phyloP scores from a whole-genome alignment of 305 asterid species.

The Rubia tinctorum region DNA sequence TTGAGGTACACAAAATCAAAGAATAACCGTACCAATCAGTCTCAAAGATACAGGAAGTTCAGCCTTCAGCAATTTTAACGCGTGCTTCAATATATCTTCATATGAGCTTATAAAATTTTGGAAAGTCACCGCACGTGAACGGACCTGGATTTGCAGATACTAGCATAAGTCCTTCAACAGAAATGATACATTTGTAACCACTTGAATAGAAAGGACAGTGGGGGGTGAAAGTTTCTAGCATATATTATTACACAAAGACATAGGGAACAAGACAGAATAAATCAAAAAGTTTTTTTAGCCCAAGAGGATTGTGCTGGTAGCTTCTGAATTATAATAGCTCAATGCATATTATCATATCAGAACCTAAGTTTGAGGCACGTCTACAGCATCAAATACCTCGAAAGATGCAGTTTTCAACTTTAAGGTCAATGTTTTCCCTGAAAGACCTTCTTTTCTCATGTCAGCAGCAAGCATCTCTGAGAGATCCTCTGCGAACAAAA shows the following conservation, averaged over 20 bases:
- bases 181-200: neutral
- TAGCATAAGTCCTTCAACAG: neutral
- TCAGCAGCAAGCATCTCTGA: slow-evolving; percentile 82
- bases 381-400: slow-evolving; percentile 49
- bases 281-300: neutral
- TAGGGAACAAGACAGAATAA: neutral
- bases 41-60: slow-evolving; percentile 90
- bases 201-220: neutral
- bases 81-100: slow-evolving; percentile 81
- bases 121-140: slow-evolving; percentile 87
- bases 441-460: slow-evolving; percentile 69
- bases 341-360: neutral
- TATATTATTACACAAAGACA: no score
- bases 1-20: slow-evolving; percentile 12
- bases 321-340: neutral
- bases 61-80: slow-evolving; percentile 79
- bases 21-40: slow-evolving; percentile 66
- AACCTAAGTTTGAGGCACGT: neutral
- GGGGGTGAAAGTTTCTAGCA: neutral
- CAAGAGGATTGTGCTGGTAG: neutral
- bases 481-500: slow-evolving; percentile 61
- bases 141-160: slow-evolving; percentile 50
- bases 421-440: slow-evolving; percentile 84
- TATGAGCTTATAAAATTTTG: slow-evolving; percentile 57
- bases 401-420: slow-evolving; percentile 83